Base-by-base conservation (phyloP, 495 filamentous ascomycete species). In the Pyrenopolyporus hunteri region DNA sequence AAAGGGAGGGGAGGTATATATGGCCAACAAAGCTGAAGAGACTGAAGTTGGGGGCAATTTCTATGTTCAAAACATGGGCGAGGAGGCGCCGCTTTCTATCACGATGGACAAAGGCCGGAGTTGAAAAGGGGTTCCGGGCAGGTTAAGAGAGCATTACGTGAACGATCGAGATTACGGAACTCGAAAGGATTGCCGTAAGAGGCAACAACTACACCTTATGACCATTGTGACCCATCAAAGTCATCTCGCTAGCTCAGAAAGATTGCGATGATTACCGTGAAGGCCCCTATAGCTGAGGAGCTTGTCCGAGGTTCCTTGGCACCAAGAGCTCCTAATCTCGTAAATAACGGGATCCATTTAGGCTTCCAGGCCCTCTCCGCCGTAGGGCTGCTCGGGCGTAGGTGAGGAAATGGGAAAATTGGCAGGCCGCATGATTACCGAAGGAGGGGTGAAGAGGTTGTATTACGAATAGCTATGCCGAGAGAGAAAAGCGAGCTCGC, bases 161-260 rank as follows among this genome's bases (percentile, higher is more conserved):
- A 59, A 59, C 54, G 55, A 55, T 31, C 39, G 33, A 33, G 47
- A 55, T 49, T 17, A 58, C 36, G 49, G 43, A 55, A 57, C 59
- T 37, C 54, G 16, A 55, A 64, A 29, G 60, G 55, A 49, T 64
- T 64, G 36, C 61, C 61, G 11, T 64, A 64, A 55, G 35, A 64
- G 55, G 61, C 36, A 64, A 64, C 35, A n/a, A 59, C 61, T 36
- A 59, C 48, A 36, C 33, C 46, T 54, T 39, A n/a, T 48, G 44
- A 58, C 8, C 54, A 16, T n/a, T 48, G 13, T 9, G 28, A 35
- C 26, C 43, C 43, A 31, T 46, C 29, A 29, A 29, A 32, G 20
- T 43, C 35, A 49, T 58, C 33, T 28, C 14, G n/a, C 36, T 58
- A 57, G 61, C 39, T 36, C 43, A 48, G 11, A 47, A 17, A 43